phyloP scores from a whole-genome alignment of 2,329 filamentous ascomycete genomes.

The Ophiosphaerella herpotricha region DNA sequence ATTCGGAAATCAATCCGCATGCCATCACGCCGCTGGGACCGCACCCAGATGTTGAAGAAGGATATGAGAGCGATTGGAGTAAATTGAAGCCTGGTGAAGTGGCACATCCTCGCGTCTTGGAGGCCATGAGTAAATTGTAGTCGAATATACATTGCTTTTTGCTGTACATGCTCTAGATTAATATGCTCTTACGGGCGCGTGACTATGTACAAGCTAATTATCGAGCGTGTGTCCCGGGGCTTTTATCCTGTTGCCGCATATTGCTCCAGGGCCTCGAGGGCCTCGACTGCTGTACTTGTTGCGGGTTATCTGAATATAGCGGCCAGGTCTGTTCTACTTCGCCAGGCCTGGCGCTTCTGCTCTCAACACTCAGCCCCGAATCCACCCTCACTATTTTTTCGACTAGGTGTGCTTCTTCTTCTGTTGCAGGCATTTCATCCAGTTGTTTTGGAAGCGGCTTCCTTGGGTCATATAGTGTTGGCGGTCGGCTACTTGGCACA shows the following conservation, averaged over 20 bases:
- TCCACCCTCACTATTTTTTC: slow-evolving; percentile 11
- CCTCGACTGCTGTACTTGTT: slow-evolving; percentile 18
- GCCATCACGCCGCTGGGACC: slow-evolving; percentile 67
- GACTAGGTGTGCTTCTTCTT: slow-evolving; percentile 17
- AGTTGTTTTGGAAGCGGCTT: slow-evolving; percentile 11
- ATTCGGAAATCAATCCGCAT: slow-evolving; percentile 63
- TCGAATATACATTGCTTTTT: slow-evolving; percentile 1
- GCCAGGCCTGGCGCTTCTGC: slow-evolving; percentile 5
- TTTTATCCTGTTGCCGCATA: slow-evolving; percentile 8
- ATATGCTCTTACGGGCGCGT: neutral
- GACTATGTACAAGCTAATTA: neutral
- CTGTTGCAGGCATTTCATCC: slow-evolving; percentile 5
- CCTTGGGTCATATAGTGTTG: slow-evolving; percentile 30
- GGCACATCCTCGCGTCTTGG: slow-evolving; percentile 45
- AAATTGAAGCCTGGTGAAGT: slow-evolving; percentile 56
- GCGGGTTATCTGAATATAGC: slow-evolving; percentile 22
- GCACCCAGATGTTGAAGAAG: slow-evolving; percentile 61
- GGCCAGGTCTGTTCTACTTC: slow-evolving; percentile 19
- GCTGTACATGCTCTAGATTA: slow-evolving; percentile 5
- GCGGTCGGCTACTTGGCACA: slow-evolving; percentile 16
- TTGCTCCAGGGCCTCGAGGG: slow-evolving; percentile 38
- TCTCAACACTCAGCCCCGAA: slow-evolving; percentile 20
- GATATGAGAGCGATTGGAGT: slow-evolving; percentile 55
- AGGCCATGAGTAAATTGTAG: slow-evolving; percentile 35
- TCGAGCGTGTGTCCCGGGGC: neutral